These are phyloP conservation scores for Cyclotella distinguenda DNA, from an alignment of 108 stramenopile species.

Conservation along the genomic window DNA sequence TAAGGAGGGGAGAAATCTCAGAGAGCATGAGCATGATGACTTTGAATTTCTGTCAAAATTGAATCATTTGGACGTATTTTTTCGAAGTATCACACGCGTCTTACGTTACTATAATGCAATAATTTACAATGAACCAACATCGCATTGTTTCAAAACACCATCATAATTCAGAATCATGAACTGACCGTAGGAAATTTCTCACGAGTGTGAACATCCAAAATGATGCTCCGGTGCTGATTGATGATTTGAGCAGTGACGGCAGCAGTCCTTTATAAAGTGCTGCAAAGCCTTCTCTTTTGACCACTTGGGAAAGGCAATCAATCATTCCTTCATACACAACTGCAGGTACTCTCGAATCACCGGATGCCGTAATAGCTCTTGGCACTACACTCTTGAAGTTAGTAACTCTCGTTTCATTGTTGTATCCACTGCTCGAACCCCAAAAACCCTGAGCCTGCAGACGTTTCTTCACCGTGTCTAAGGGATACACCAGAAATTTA, in stretches of 20 bases:
- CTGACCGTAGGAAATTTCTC: slow-evolving; percentile 39
- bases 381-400: slow-evolving; percentile 4
- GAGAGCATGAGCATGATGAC: slow-evolving; percentile 64
- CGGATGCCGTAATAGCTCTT: neutral
- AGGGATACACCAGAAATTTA: slow-evolving; percentile 90
- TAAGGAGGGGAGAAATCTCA: slow-evolving; percentile 51
- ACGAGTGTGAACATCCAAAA: slow-evolving; percentile 59
- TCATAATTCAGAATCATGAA: slow-evolving; percentile 27
- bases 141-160: neutral
- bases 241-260: slow-evolving; percentile 68
- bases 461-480: slow-evolving; percentile 95
- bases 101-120: too few species aligned
- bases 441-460: slow-evolving; percentile 88
- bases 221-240: slow-evolving; percentile 52
- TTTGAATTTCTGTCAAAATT: slow-evolving; percentile 45
- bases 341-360: neutral
- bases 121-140: neutral
- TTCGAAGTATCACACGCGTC: too few species aligned
- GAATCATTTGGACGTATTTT: neutral
- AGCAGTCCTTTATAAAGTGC: slow-evolving; percentile 71
- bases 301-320: slow-evolving; percentile 68
- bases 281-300: slow-evolving; percentile 59
- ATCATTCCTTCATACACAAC: slow-evolving; percentile 62
- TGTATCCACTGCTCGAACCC: slow-evolving; percentile 20
- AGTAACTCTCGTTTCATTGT: neutral